Evolutionary conservation across 2,329 filamentous ascomycete species (phyloP), one percentile per base, ranked within the genome.

Genomic region (Fonsecaea monophora): DNA sequence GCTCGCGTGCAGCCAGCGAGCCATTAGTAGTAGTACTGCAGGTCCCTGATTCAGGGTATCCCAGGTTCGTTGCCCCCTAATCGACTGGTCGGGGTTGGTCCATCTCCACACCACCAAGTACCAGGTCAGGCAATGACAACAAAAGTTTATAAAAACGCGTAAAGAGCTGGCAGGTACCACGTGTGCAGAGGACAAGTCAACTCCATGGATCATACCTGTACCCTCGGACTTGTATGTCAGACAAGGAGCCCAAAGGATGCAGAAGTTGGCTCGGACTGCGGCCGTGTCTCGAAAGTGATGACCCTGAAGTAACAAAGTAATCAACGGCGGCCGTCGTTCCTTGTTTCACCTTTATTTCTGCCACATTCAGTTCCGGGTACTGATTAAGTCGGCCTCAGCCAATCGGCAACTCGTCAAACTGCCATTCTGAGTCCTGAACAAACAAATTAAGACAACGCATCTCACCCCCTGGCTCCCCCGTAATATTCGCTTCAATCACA

Each of bases 301-400:
- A 48, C 50, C 59, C 59, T 61, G 55, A 25, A 55, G 30, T 45
- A 42, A 25, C 48, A 13, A 50, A 50, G 25, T 50, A 50, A 50
- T 50, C 45, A 25, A 50, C 45, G 45, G 45, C 45, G 45, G 18
- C 45, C 9, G 45, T 50, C 45, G 30, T 37, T 21, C 32, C 55
- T 60, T 68, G 68, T 70, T 70, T 70, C 68, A 70, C 65, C 54
- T 68, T 62, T 60, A 57, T 25, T 50, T 48, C 67, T 69, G 67
- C 61, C 67, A 62, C 60, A 56, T 34, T 42, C 32, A 56, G 34
- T 37, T 25, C 37, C 34, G 60, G 50, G 38, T 37, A 32, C 30
- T 55, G 60, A 62, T 55, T 62, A 42, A 45, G 50, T 15, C 45
- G 13, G 15, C 12, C 50, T 58, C 65, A 21, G 37, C 68, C 68